Conservation (phyloP, 768 basidiomycete genomes). For the Mycena filopes region DNA sequence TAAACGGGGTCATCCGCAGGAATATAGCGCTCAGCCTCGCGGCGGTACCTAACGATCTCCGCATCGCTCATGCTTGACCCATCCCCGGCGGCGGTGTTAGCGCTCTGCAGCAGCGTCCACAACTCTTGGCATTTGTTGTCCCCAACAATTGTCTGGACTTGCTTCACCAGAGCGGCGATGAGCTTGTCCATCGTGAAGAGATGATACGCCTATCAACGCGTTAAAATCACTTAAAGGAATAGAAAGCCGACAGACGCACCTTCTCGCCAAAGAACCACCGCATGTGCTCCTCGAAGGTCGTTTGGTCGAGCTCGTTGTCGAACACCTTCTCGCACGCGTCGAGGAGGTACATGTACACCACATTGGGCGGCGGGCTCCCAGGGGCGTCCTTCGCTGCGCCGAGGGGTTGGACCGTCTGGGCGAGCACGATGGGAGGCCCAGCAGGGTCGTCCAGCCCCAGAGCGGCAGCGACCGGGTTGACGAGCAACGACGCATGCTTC, state of each 20-base stretch:
- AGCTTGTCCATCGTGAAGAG: conserved; percentile 96
- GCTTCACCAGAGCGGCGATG: conserved; percentile 89
- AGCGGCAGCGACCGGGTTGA: conserved; percentile 85
- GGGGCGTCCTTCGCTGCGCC: conserved; percentile 56
- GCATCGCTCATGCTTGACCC: conserved; percentile 60
- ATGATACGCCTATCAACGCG: conserved; percentile 79
- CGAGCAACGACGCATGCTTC: conserved; percentile 71
- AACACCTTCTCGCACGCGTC: conserved; percentile 94
- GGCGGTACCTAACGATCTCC: conserved; percentile 80
- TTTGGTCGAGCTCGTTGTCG: conserved; percentile 90
- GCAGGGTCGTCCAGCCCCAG: conserved; percentile 89
- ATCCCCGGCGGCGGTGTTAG: conserved; percentile 55
- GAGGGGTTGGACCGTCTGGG: conserved; percentile 71
- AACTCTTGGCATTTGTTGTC: conserved; percentile 91
- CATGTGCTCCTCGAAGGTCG: conserved; percentile 95
- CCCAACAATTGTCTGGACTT: conserved; percentile 87
- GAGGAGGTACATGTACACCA: conserved; percentile 89
- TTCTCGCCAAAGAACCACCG: conserved; percentile 93
- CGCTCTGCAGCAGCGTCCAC: conserved; percentile 76
- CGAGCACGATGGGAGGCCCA: conserved; percentile 75
- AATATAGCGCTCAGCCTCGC: conserved; percentile 81
- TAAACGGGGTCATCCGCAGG: conserved; percentile 83
- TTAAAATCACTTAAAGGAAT: conserved; percentile 29
- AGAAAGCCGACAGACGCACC: conserved; percentile 52
- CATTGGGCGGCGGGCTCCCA: conserved; percentile 57